A percentile compares a stretch with the other conserved stretches of the same genome.
phyloP scores from a whole-genome alignment of 31 red algal species.

The Porphyra umbilicalis region DNA sequence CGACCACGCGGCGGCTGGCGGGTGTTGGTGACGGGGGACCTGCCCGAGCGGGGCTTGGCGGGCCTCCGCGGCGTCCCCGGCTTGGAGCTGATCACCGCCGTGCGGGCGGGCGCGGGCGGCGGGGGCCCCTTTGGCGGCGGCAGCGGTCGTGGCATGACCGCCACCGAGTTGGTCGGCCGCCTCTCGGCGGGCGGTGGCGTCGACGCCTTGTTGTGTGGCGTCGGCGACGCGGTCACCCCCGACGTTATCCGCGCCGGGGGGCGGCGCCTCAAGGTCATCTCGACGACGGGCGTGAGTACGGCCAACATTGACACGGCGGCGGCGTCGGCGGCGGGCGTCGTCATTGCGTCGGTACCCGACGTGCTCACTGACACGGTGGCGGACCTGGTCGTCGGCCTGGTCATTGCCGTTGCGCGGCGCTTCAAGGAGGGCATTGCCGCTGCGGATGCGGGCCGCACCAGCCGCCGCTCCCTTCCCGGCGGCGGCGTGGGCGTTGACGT shows the following conservation, averaged over 20 bases:
- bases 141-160: background rate
- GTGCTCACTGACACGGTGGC: conserved; percentile 34
- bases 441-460: conserved; percentile 4
- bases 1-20: background rate
- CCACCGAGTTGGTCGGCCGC: background rate
- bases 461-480: background rate
- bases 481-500: conserved; percentile 17
- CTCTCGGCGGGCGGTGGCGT: background rate
- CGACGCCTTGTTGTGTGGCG: conserved; percentile 12
- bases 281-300: conserved; percentile 18
- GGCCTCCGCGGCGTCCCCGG: background rate
- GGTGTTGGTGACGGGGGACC: background rate
- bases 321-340: background rate
- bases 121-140: background rate
- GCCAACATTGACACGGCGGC: conserved; percentile 25
- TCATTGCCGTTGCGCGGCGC: conserved; percentile 17
- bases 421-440: conserved; percentile 15
- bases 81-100: background rate
- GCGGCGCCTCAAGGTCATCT: conserved; percentile 11
- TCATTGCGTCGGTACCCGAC: conserved; percentile 17
- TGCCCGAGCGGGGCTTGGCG: background rate
- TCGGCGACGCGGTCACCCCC: conserved; percentile 4
- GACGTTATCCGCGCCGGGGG: background rate
- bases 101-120: background rate
- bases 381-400: conserved; percentile 23